Base-by-base conservation (phyloP, 2,329 filamentous ascomycete species). In the Calonectria fujianensis region DNA sequence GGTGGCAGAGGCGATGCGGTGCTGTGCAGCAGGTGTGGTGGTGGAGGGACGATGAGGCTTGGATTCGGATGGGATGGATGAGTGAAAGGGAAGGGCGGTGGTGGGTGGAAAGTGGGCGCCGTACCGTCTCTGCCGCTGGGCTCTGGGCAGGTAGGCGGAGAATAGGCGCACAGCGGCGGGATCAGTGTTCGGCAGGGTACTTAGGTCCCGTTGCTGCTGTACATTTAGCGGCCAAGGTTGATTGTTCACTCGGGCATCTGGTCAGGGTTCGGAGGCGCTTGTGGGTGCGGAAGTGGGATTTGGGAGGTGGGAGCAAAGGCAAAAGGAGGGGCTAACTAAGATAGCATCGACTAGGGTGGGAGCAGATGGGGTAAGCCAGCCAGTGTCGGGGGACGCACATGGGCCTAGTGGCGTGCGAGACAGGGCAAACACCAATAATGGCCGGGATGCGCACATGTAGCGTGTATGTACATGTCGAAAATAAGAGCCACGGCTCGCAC, bases 1-100 rank as follows among this genome's bases (percentile, higher is more conserved):
- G 65, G 78, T 78, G 79, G 75, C 79, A 80, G 79, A 80, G 77
- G 67, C 73, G 64, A 75, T 78, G 71, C 51, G 37, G 29, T 65
- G 61, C 35, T 29, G 51, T 52, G 35, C 32, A 24, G 37, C 29
- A 29, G 41, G 41, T 24, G 39, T 54, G 59, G 71, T 63, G 70
- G 65, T 69, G 66, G 73, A 76, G 24, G 61, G 61, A n/a, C 39
- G 41, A 63, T 79, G 79, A 81, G 77, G 79, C 77, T 80, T 76
- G 75, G 70, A 72, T 57, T 65, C 54, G 75, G 74, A 63, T 78
- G 70, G 65, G 63, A 74, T 78, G 75, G 70, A 70, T 52, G 73
- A 76, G 67, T 74, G 48, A 69, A 77, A 70, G 79, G 70, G 68
- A 63, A 76, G 69, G 75, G 75, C 74, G 76, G 77, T 73, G 48